Percentiles rank a stretch among this genome's conserved stretches.
Conservation (phyloP, 495 filamentous ascomycete genomes). For the Cudoniella acicularis region DNA sequence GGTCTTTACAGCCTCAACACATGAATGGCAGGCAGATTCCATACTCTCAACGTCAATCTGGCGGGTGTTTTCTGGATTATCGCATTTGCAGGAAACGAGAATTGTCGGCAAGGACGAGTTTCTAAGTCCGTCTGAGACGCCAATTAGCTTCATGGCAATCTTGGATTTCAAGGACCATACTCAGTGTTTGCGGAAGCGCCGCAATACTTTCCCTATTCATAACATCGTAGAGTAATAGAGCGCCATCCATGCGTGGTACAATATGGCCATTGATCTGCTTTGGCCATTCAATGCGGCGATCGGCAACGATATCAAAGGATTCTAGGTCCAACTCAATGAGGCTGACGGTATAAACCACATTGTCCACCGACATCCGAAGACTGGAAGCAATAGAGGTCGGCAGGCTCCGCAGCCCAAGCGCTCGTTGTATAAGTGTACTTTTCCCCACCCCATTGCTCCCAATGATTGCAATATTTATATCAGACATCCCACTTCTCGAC, state of each 20-base stretch:
- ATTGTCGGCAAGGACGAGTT: constrained; percentile 66
- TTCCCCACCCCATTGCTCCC: constrained; percentile 81
- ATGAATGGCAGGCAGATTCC: constrained; percentile 55
- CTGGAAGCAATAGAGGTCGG: constrained; percentile 52
- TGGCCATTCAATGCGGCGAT: constrained; percentile 75
- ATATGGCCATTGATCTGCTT: constrained; percentile 58
- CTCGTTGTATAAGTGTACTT: constrained; percentile 81
- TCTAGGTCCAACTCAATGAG: constrained; percentile 73
- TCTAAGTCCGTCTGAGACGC: constrained; percentile 58
- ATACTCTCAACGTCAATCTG: constrained; percentile 58
- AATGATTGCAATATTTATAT: constrained; percentile 82
- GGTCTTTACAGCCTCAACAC: constrained; percentile 68
- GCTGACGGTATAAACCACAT: constrained; percentile 70
- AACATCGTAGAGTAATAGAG: constrained; percentile 80
- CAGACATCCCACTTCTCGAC: constrained; percentile 40
- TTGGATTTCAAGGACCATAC: constrained; percentile 48
- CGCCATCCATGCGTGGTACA: constrained; percentile 75
- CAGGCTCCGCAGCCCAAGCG: constrained; percentile 62
- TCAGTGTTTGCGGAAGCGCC: constrained; percentile 63
- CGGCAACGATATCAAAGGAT: constrained; percentile 62
- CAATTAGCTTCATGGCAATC: not conserved
- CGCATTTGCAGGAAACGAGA: constrained; percentile 83
- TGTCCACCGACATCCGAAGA: constrained; percentile 74
- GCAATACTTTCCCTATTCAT: constrained; percentile 67
- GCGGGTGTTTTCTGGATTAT: constrained; percentile 56